Percentiles rank a stretch among this genome's conserved stretches.
These are phyloP conservation scores for Magnusiomyces suaveolens DNA, from an alignment of 1,139 yeast genomes.

Conservation along the genomic window DNA sequence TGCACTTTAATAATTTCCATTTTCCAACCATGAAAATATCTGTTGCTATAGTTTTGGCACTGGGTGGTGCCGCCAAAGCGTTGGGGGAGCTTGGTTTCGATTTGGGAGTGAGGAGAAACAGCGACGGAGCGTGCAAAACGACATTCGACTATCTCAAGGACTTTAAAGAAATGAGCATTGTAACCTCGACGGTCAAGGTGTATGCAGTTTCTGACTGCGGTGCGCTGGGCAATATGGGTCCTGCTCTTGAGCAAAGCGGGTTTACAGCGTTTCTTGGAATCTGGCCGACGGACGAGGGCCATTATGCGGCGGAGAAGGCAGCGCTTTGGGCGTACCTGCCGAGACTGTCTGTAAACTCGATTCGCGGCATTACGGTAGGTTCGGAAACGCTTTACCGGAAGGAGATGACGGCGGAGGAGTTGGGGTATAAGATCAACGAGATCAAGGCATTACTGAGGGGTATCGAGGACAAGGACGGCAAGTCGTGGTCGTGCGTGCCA, in stretches of 20 bases:
- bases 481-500: slow-evolving; percentile 57
- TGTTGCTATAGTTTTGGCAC: slow-evolving; percentile 2
- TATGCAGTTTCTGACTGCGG: slow-evolving; percentile 85
- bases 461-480: slow-evolving; percentile 72
- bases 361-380: slow-evolving; percentile 73
- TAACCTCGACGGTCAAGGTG: slow-evolving; percentile 60
- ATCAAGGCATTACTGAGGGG: slow-evolving; percentile 47
- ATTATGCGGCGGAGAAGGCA: slow-evolving; percentile 56
- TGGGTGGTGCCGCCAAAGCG: slow-evolving; percentile 5
- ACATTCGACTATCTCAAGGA: slow-evolving; percentile 59
- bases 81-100: slow-evolving; percentile 47
- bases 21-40: slow-evolving; percentile 15
- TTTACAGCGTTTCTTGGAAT: slow-evolving; percentile 70
- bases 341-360: slow-evolving; percentile 51
- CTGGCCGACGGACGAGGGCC: slow-evolving; percentile 81
- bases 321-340: slow-evolving; percentile 69
- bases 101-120: slow-evolving; percentile 63
- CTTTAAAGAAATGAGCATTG: slow-evolving; percentile 44
- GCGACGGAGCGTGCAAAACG: slow-evolving; percentile 41
- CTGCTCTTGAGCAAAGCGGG: slow-evolving; percentile 70
- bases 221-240: slow-evolving; percentile 72
- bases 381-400: slow-evolving; percentile 87
- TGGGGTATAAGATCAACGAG: slow-evolving; percentile 45
- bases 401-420: slow-evolving; percentile 59
- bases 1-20: neutral